Percentiles rank a stretch among this genome's conserved stretches.
phyloP scores from a whole-genome alignment of 192 early-diverging fungal species.

The Chytriomyces sp. region DNA sequence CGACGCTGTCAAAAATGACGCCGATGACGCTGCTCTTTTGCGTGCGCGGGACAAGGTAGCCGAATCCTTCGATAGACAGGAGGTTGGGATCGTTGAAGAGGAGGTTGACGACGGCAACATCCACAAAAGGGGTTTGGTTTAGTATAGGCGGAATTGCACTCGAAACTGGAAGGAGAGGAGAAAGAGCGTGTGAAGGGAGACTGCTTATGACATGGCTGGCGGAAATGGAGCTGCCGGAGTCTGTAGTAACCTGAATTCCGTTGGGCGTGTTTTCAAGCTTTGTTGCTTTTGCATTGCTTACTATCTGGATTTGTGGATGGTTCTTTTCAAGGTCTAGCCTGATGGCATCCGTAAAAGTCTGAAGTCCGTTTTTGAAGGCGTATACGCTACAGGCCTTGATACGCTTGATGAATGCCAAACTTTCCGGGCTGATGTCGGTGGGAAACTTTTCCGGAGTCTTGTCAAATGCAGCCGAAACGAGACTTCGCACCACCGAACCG shows the following conservation, averaged over 20 bases:
- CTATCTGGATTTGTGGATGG: constrained; percentile 41
- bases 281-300: background rate
- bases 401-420: constrained; percentile 60
- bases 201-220: constrained; percentile 69
- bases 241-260: constrained; percentile 30
- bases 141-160: constrained; percentile 41
- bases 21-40: constrained; percentile 68
- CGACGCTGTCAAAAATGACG: constrained; percentile 84
- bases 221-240: background rate
- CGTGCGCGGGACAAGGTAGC: constrained; percentile 80
- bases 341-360: constrained; percentile 67
- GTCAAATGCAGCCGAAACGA: constrained; percentile 21
- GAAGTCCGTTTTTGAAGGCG: constrained; percentile 79
- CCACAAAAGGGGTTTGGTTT: constrained; percentile 64
- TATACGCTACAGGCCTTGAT: constrained; percentile 74
- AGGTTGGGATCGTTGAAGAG: constrained; percentile 56
- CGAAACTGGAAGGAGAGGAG: constrained; percentile 43
- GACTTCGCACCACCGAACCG: constrained; percentile 35
- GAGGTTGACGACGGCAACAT: constrained; percentile 86
- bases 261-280: constrained; percentile 57
- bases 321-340: constrained; percentile 46
- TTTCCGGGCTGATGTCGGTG: constrained; percentile 17
- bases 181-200: constrained; percentile 60
- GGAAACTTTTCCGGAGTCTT: constrained; percentile 20
- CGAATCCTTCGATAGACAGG: constrained; percentile 81